A percentile compares a stretch with the other conserved stretches of the same genome.
Evolutionary conservation across 106 monocot genomes (phyloP).

Genomic region (Allium cepa): DNA sequence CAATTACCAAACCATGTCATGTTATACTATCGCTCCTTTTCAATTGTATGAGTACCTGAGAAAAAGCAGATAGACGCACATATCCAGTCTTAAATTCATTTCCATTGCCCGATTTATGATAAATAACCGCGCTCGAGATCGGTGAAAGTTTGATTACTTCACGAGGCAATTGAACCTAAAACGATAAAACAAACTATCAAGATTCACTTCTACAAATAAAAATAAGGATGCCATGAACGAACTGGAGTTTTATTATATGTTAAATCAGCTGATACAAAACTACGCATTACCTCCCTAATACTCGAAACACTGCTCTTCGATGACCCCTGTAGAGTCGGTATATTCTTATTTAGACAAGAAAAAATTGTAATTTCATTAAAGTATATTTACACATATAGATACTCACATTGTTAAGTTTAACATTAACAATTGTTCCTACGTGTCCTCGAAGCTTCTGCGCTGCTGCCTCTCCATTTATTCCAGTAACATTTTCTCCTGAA

Average conservation of each 20-base stretch:
- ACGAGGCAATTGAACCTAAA: constrained; percentile 66
- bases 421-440: constrained; percentile 78
- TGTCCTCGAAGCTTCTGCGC: constrained; percentile 86
- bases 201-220: not conserved
- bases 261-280: no score
- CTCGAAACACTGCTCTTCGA: constrained; percentile 25
- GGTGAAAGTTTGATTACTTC: constrained; percentile 85
- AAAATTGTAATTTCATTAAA: not conserved
- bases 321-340: constrained; percentile 27
- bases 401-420: constrained; percentile 64
- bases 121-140: constrained; percentile 65
- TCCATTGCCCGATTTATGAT: constrained; percentile 53
- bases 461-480: constrained; percentile 67
- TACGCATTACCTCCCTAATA: constrained; percentile 50
- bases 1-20: no score
- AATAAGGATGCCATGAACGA: no score
- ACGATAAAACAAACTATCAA: not conserved
- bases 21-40: not conserved
- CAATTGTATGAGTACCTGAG: constrained; percentile 49
- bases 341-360: not conserved
- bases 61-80: constrained; percentile 80
- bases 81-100: constrained; percentile 80
- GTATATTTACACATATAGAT: not conserved
- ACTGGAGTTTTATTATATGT: no score
- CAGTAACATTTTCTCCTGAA: constrained; percentile 63